Base-by-base conservation (phyloP, 2,329 filamentous ascomycete species). In the Fusarium aywerte region DNA sequence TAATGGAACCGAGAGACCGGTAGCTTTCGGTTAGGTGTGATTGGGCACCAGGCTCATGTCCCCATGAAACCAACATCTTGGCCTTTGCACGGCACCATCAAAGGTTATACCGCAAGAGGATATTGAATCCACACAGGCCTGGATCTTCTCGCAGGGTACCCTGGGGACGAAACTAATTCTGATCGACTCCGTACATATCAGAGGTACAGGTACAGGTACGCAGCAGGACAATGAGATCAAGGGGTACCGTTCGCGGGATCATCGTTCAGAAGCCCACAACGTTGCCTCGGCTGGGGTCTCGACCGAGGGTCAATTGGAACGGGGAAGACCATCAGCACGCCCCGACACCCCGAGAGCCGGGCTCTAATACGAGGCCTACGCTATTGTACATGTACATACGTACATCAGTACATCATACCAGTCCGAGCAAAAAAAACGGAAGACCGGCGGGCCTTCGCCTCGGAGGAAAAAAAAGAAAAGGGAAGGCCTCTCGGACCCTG, bases 1-100 rank as follows among this genome's bases (percentile, higher is more conserved):
- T 38, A 15, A 21, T 32, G 13, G 58, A 50, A 36, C 58, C 60
- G 23, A 62, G 44, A 31, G 29, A 27, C 21, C 21, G 60, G 52
- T 49, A 43, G 38, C 20, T 48, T 35, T 48, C 38, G 38, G 21
- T 45, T 52, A 23, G 12, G n/a, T 10, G 3, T 27, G 40, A 18
- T 27, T 27, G 40, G 40, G 23, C 9, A 10, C 32, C n/a, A 29
- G 33, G 32, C 36, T 49, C 21, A 27, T 38, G 25, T 13, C 36
- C 32, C 33, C 36, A 36, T 39, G n/a, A 66, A 60, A 66, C 65
- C 65, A 66, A 40, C 32, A 39, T 33, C 31, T 38, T 45, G 61
- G 59, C 45, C 54, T 51, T 56, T 52, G 43, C 38, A 31, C 58
- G 54, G 58, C 49, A 25, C 33, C 48, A 67, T 60, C 49, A 67